Evolutionary conservation across 192 early-diverging fungal genomes (phyloP), one percentile per base, ranked within the genome.

Genomic region (Cladochytrium replicatum): DNA sequence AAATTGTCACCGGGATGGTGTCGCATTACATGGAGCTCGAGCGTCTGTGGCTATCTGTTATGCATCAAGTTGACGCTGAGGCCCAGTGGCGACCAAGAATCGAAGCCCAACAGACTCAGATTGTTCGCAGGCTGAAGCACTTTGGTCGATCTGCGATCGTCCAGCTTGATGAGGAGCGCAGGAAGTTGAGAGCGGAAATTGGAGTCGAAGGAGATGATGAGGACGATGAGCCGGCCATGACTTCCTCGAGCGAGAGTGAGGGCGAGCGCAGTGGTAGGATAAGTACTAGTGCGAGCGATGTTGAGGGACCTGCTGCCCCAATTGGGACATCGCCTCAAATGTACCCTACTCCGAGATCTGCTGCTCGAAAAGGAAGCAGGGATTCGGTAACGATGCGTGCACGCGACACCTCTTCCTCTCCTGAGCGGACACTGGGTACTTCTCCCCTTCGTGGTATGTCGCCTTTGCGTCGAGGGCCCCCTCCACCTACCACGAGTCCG

Each of bases 21-120:
- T 63, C 67, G 3, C 85, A 89, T 48, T 84, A 65, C 19, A 61
- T 75, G 22, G 79, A 87, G 29, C 71, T 87, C 29, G 78, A 77
- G 28, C 38, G 67, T 2, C 60, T 89, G 1, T 84, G 79, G 77
- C 50, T 72, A 6, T 77, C 69, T 3, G 72, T 87, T 7, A 60
- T 61, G 0, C 59, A 67, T 54, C 64, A 75, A 15, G 67, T 66
- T 21, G 61, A 69, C 15, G 67, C 71, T n/a, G 67, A 71, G 11
- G 32, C 42, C 3, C 65, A 83, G 43, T 83, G 81, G 81, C 60
- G 63, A 26, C 73, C 71, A 17, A 51, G 69, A 19, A 74, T 87
- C 31, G 69, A 76, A 32, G 67, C 66, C 28, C 82, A 87, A 52
- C 77, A 81, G 46, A n/a, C 57, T 13, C 53, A 57, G 28, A 65